Evolutionary conservation across 495 filamentous ascomycete genomes (phyloP).

Genomic region (Parmelia sp.): DNA sequence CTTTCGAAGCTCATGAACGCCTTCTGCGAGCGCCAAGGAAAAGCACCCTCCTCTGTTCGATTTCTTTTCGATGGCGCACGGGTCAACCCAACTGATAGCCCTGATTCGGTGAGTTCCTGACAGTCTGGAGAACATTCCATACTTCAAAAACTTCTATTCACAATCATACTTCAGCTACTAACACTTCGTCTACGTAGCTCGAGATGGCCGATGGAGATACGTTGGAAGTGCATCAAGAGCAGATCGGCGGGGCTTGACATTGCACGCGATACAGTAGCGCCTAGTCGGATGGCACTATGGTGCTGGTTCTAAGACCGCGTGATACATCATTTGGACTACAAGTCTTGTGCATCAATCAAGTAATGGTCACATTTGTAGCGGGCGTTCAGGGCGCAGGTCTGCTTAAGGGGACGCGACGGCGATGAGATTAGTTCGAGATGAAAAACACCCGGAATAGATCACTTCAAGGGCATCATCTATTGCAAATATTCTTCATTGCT

Average conservation of each 20-base stretch:
- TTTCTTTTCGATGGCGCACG: slow-evolving; percentile 95
- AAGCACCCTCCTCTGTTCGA: slow-evolving; percentile 72
- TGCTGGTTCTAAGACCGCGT: background rate
- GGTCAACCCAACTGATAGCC: slow-evolving; percentile 82
- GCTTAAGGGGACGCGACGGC: background rate
- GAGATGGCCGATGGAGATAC: slow-evolving; percentile 97
- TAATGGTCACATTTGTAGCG: background rate
- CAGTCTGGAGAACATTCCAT: slow-evolving; percentile 5
- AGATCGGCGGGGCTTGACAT: slow-evolving; percentile 66
- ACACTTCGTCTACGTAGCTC: slow-evolving; percentile 49
- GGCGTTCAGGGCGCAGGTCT: slow-evolving; percentile 16
- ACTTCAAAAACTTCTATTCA: background rate
- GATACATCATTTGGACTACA: background rate
- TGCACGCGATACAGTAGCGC: background rate
- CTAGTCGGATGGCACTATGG: background rate
- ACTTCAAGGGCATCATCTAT: background rate
- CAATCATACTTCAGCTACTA: background rate
- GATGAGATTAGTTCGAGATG: slow-evolving; percentile 3
- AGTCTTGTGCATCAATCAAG: background rate
- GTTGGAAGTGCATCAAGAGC: slow-evolving; percentile 96
- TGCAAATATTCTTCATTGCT: background rate
- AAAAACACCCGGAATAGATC: background rate
- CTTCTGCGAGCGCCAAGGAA: slow-evolving; percentile 95
- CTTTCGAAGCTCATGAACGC: slow-evolving; percentile 98
- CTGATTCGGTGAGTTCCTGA: slow-evolving; percentile 69